Percentiles rank a stretch among this genome's conserved stretches.
phyloP scores from a whole-genome alignment of 1,139 yeast genomes.

The Yamadazyma diospyri region DNA sequence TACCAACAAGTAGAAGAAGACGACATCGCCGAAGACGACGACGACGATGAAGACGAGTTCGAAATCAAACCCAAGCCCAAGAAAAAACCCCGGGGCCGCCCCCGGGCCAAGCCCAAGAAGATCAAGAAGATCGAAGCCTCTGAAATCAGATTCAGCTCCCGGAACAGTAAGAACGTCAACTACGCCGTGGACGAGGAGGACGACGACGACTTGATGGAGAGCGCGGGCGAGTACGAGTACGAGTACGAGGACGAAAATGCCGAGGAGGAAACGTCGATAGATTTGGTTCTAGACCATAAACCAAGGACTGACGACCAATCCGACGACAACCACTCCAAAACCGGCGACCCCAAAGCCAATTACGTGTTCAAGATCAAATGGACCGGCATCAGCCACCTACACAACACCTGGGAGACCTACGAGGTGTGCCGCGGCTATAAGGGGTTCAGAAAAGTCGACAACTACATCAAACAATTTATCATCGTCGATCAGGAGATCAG shows the following conservation, averaged over 20 bases:
- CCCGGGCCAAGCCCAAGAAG: conserved; percentile 12
- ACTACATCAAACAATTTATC: conserved; percentile 79
- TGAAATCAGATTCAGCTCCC: conserved; percentile 70
- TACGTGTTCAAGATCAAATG: conserved; percentile 76
- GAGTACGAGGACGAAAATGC: conserved; percentile 36
- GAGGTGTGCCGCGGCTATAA: conserved; percentile 50
- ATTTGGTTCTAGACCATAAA: conserved; percentile 54
- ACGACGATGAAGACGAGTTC: conserved; percentile 24
- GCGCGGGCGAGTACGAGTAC: conserved; percentile 39
- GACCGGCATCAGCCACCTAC: conserved; percentile 85
- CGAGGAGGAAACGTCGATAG: conserved; percentile 45
- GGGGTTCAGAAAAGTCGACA: conserved; percentile 85
- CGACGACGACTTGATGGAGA: conserved; percentile 56
- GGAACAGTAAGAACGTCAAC: conserved; percentile 69
- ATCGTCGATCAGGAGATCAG: conserved; percentile 72
- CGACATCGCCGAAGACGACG: conserved; percentile 20
- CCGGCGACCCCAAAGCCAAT: conserved; percentile 56
- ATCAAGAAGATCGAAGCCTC: conserved; percentile 11
- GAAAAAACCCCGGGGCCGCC: conserved; percentile 12
- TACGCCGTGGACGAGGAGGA: conserved; percentile 73
- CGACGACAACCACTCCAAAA: conserved; percentile 33
- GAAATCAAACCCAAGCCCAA: conserved; percentile 7
- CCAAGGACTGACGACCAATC: conserved; percentile 29
- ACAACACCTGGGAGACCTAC: conserved; percentile 91
- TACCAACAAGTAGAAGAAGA: conserved; percentile 10